Base-by-base conservation (phyloP, 2,329 filamentous ascomycete species). In the Xylaria sp. region DNA sequence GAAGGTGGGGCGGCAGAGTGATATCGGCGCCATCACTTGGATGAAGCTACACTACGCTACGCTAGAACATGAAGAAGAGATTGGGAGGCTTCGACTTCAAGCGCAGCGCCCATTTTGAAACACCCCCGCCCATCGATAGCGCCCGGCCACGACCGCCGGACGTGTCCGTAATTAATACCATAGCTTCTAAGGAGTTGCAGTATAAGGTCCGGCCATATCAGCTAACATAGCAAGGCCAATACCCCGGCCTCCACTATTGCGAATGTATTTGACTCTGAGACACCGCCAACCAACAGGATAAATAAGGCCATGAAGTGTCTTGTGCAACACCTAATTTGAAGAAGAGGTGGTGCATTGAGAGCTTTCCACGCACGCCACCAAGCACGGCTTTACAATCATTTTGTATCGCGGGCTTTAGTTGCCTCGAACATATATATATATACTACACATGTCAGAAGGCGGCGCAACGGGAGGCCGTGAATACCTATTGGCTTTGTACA, bases 1-100 rank as follows among this genome's bases (percentile, higher is more conserved):
- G 33, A 53, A 53, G 53, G 48, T 29, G 51, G 44, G 25, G 15
- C 43, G 51, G 54, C 37, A 52, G 46, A 31, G 21, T 58, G 29
- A 59, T 37, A 40, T 17, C 19, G n/a, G 17, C 15, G 35, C 23
- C 13, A 13, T 19, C 46, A n/a, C 43, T 9, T 10, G 31, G 25
- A 31, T n/a, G 6, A 5, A 17, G 43, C 9, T n/a, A 29, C 25
- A 29, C 25, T 15, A 47, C 10, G n/a, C 43, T 19, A 6, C 4
- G 25, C 8, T n/a, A n/a, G n/a, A n/a, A n/a, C 25, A n/a, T 5
- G 15, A n/a, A n/a, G 13, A 21, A 19, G 21, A 47, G 35, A 48
- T 23, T 19, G 17, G 23, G 29, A 37, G 9, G 6, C 19, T 5
- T n/a, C 15, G n/a, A 9, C 46, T 17, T 19, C 9, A n/a, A 8